Conservation (phyloP, 2,329 filamentous ascomycete genomes). For the Bipolaris sorokiniana region DNA sequence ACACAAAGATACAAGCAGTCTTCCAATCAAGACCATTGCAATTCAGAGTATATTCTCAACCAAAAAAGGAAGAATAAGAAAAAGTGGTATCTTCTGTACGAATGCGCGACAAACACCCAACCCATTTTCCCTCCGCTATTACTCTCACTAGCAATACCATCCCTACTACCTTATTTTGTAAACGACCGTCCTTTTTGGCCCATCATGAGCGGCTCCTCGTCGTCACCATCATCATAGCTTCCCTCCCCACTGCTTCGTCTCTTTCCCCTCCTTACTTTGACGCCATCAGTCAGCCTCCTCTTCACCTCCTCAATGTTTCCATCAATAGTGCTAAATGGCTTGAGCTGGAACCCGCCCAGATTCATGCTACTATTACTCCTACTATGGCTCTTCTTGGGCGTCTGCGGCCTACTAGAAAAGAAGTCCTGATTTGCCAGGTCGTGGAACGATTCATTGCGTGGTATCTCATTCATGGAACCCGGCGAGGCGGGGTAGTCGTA, state of each 20-base stretch:
- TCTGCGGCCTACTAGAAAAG: constrained; percentile 88
- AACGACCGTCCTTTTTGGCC: constrained; percentile 21
- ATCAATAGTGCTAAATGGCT: constrained; percentile 71
- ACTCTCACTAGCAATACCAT: background rate
- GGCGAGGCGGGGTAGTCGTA: constrained; percentile 39
- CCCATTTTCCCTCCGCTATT: background rate
- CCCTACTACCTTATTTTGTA: constrained; percentile 4
- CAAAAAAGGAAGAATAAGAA: constrained; percentile 1
- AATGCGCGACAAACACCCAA: constrained; percentile 7
- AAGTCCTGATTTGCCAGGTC: constrained; percentile 87
- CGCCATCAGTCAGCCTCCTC: constrained; percentile 81
- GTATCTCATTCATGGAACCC: constrained; percentile 48
- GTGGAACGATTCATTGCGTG: constrained; percentile 91
- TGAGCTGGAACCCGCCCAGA: constrained; percentile 68
- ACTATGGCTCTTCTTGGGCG: constrained; percentile 73
- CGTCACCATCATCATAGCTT: constrained; percentile 29
- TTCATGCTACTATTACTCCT: constrained; percentile 64
- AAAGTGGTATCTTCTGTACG: constrained; percentile 28
- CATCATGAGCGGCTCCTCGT: constrained; percentile 34
- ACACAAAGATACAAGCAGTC: background rate
- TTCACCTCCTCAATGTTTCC: constrained; percentile 81
- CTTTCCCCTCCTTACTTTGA: constrained; percentile 68
- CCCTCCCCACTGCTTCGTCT: constrained; percentile 50
- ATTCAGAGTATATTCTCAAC: constrained; percentile 8
- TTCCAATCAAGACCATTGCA: constrained; percentile 7